These are phyloP conservation scores for Metschnikowia lunata DNA, from an alignment of 805 yeast genomes.

Conservation along the genomic window DNA sequence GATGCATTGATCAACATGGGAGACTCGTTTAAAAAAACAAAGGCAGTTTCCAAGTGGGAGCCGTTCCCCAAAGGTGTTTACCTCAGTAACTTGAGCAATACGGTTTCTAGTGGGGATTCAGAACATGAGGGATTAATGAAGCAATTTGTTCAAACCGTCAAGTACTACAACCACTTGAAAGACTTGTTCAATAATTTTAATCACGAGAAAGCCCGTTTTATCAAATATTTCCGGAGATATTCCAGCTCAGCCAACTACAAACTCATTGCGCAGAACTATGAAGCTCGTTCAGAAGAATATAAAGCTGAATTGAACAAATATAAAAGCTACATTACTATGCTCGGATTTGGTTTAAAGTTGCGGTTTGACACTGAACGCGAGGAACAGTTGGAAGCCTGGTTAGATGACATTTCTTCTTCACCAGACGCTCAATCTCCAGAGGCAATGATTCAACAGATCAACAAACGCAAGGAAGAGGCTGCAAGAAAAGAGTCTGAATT, in stretches of 20 bases:
- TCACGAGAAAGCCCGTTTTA: slow-evolving; percentile 26
- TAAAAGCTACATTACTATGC: slow-evolving; percentile 41
- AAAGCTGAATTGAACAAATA: slow-evolving; percentile 43
- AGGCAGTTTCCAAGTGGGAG: slow-evolving; percentile 42
- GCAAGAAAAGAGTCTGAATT: slow-evolving; percentile 26
- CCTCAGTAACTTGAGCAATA: slow-evolving; percentile 34
- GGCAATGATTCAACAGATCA: slow-evolving; percentile 7
- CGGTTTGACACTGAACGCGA: slow-evolving; percentile 40
- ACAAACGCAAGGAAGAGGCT: slow-evolving; percentile 6
- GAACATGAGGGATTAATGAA: slow-evolving; percentile 38
- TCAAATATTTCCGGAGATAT: slow-evolving; percentile 25
- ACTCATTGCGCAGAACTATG: slow-evolving; percentile 36
- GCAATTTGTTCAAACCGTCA: slow-evolving; percentile 39
- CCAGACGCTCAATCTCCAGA: slow-evolving; percentile 7
- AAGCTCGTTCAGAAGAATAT: slow-evolving; percentile 39
- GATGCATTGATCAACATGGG: slow-evolving; percentile 26
- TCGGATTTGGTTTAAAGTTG: slow-evolving; percentile 46
- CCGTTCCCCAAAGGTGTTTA: slow-evolving; percentile 38
- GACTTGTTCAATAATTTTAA: slow-evolving; percentile 30
- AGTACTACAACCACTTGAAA: slow-evolving; percentile 38
- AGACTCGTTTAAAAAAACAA: slow-evolving; percentile 29
- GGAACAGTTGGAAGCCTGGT: slow-evolving; percentile 16
- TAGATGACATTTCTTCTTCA: slow-evolving; percentile 4
- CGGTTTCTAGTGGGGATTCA: slow-evolving; percentile 18
- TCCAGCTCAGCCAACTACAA: slow-evolving; percentile 31